Percentiles rank a stretch among this genome's conserved stretches.
Evolutionary conservation across 495 filamentous ascomycete species (phyloP).

Genomic region (Annulohypoxylon nitens): DNA sequence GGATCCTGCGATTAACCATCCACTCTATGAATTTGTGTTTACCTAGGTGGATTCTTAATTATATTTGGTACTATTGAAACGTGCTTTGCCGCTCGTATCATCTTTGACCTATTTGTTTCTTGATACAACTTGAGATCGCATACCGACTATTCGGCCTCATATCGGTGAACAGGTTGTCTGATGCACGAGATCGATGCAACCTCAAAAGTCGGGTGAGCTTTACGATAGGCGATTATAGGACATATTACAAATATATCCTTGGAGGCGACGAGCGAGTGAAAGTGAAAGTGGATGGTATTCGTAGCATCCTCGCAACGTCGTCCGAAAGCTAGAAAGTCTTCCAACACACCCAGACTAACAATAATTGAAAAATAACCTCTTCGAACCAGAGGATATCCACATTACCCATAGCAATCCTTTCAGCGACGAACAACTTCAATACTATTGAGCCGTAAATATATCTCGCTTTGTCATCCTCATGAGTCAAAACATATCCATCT

Average conservation of each 20-base stretch:
- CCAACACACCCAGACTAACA: constrained; percentile 46
- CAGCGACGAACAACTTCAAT: constrained; percentile 54
- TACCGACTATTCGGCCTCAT: constrained; percentile 22
- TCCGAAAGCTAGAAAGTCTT: not conserved
- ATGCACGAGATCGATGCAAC: constrained; percentile 10
- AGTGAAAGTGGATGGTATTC: not conserved
- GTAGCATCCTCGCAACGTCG: not conserved
- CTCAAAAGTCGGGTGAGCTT: not conserved
- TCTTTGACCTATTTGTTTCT: not conserved
- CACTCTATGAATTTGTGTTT: constrained; percentile 7
- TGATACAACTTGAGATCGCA: not conserved
- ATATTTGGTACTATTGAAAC: constrained; percentile 11
- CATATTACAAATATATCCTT: constrained; percentile 25
- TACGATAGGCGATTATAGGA: not conserved
- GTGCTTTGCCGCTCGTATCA: not conserved
- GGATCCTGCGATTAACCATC: not conserved
- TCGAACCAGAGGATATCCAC: constrained; percentile 48
- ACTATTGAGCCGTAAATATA: constrained; percentile 49
- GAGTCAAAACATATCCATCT: constrained; percentile 57
- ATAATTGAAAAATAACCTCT: constrained; percentile 43
- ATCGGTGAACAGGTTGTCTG: constrained; percentile 10
- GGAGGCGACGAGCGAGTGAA: not conserved
- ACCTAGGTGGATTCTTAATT: not conserved
- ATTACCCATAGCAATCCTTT: constrained; percentile 51
- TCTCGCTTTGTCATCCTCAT: constrained; percentile 44